These are phyloP conservation scores for Colletotrichum falcatum DNA, from an alignment of 2,329 filamentous ascomycete genomes.

Conservation along the genomic window DNA sequence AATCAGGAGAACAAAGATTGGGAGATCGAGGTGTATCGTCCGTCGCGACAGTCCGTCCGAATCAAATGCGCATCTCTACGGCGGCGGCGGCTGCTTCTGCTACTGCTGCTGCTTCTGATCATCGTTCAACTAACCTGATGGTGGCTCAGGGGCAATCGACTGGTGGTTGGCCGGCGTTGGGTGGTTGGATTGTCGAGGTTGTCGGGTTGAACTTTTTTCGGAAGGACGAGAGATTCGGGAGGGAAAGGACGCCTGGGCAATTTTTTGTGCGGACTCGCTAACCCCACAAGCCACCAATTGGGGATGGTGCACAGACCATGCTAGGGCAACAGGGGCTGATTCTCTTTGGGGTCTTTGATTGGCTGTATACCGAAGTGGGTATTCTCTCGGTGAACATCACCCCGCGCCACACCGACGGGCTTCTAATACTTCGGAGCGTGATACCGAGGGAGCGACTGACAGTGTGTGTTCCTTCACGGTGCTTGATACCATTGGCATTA, in stretches of 20 bases:
- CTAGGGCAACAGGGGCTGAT: conserved; percentile 27
- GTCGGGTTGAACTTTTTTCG: conserved; percentile 36
- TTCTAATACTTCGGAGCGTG: not conserved
- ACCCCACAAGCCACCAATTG: conserved; percentile 23
- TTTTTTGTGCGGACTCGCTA: conserved; percentile 41
- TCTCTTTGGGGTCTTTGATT: not conserved
- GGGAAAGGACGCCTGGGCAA: conserved; percentile 10
- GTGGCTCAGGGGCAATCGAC: conserved; percentile 38
- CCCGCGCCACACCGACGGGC: not conserved
- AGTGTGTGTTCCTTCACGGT: not conserved
- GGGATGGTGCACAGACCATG: conserved; percentile 27
- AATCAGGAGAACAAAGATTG: conserved; percentile 16
- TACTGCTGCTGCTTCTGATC: not conserved
- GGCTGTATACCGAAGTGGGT: not conserved
- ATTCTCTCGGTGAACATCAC: conserved; percentile 3
- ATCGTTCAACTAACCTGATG: conserved; percentile 40
- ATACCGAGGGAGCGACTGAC: not conserved
- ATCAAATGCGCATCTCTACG: not conserved
- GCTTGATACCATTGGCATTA: not conserved
- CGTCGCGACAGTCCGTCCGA: not conserved
- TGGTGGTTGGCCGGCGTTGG: conserved; percentile 38
- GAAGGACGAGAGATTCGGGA: conserved; percentile 5
- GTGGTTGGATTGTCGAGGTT: conserved; percentile 39
- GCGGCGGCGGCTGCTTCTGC: no score
- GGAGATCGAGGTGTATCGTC: conserved; percentile 22